Evolutionary conservation across 2,329 filamentous ascomycete genomes (phyloP), one percentile per base, ranked within the genome.

Genomic region (Colletotrichum noveboracense): DNA sequence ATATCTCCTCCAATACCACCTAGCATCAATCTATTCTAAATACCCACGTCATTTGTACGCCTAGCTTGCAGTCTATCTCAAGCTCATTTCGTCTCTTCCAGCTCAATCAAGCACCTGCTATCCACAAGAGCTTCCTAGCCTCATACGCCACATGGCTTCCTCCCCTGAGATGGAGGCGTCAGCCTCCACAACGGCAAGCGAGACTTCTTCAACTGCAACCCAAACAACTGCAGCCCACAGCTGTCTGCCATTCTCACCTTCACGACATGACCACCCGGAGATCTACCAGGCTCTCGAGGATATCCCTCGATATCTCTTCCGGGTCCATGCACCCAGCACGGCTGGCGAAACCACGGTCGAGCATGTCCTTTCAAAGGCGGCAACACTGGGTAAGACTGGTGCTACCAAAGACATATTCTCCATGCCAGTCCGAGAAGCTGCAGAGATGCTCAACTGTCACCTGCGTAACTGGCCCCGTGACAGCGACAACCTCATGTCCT

Each of bases 371-470:
- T 70, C 67, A 4, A 61, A 28, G 9, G 67, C 67, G 24, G 67
- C 67, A 10, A 18, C 24, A 3, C 18, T 62, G 7, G 56, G 56
- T n/a, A 28, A 26, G 13, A 10, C 56, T 1, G 5, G 38, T 9
- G 56, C 67, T 4, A 12, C 34, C 3, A 52, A 14, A 6, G 67
- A 70, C 16, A 48, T 70, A 9, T 58, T 70, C 14, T 12, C 67
- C 0, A 18, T 32, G n/a, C 36, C 56, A 6, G 26, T 13, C 6
- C 26, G 38, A 14, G 56, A 62, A 26, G 67, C 67, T 3, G 67
- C 67, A 16, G 67, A 62, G n/a, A 70, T 70, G 67, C 56, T 70
- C 36, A 62, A 62, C n/a, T 26, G 26, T 18, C 67, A 70, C 28
- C 28, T 70, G 13, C 56, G 67, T 1, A 58, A 58, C 4, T 70